Percentiles rank a stretch among this genome's conserved stretches.
phyloP scores from a whole-genome alignment of 2,329 filamentous ascomycete genomes.

The Boeremia lycopersici region DNA sequence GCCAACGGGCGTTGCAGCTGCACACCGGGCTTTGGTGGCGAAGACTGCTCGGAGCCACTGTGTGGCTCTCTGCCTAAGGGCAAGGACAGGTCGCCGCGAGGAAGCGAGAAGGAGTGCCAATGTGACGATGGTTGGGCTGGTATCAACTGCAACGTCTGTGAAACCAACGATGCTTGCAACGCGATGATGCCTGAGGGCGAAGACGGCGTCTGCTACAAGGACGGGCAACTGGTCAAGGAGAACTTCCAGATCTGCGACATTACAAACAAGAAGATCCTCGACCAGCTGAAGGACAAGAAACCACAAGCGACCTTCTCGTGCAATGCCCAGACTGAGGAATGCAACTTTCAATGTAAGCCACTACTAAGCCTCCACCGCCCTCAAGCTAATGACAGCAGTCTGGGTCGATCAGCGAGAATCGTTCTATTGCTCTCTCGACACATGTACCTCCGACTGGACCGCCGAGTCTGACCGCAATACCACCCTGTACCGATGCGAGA shows the following conservation, averaged over 20 bases:
- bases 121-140: conserved; percentile 95
- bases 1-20: conserved; percentile 93
- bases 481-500: conserved; percentile 83
- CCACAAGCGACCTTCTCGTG: conserved; percentile 96
- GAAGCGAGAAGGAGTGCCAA: conserved; percentile 69
- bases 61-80: conserved; percentile 88
- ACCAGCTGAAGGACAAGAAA: conserved; percentile 80
- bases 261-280: conserved; percentile 91
- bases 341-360: conserved; percentile 88
- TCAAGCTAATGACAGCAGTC: conserved; percentile 60
- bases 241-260: conserved; percentile 99
- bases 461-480: conserved; percentile 74
- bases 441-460: conserved; percentile 75
- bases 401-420: conserved; percentile 95
- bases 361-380: not conserved
- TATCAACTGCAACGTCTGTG: conserved; percentile 96
- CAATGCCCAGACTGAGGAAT: conserved; percentile 73
- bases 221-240: conserved; percentile 87
- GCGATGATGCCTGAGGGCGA: conserved; percentile 82
- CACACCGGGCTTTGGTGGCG: conserved; percentile 88
- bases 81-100: conserved; percentile 73
- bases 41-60: conserved; percentile 88
- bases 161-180: conserved; percentile 80
- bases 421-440: conserved; percentile 90
- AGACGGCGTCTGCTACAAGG: conserved; percentile 88